phyloP scores from a whole-genome alignment of 352 stramenopile genomes.

The Phytophthora cactorum region DNA sequence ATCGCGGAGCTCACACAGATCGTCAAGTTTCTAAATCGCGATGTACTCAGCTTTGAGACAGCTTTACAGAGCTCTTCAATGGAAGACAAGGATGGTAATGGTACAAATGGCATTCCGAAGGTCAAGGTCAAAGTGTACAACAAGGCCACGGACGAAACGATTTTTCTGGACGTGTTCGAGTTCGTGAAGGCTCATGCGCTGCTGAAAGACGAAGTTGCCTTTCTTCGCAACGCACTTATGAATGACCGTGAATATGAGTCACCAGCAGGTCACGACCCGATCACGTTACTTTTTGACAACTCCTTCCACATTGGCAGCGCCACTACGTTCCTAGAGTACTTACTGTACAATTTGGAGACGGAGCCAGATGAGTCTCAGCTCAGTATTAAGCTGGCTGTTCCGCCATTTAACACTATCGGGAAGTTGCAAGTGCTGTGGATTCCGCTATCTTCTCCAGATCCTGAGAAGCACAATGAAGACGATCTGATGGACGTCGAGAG shows the following conservation, averaged over 20 bases:
- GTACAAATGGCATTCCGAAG: slow-evolving; percentile 64
- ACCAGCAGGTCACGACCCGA: slow-evolving; percentile 87
- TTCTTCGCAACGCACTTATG: slow-evolving; percentile 92
- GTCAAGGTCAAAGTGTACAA: slow-evolving; percentile 94
- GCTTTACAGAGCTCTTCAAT: slow-evolving; percentile 80
- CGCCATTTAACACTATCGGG: slow-evolving; percentile 93
- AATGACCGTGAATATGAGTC: slow-evolving; percentile 89
- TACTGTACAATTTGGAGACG: slow-evolving; percentile 93
- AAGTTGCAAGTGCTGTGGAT: slow-evolving; percentile 92
- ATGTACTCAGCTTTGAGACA: slow-evolving; percentile 93
- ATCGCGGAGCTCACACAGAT: slow-evolving; percentile 93
- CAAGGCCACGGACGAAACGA: slow-evolving; percentile 87
- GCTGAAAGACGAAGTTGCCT: slow-evolving; percentile 88
- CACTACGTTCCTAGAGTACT: slow-evolving; percentile 93
- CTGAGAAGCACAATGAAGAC: slow-evolving; percentile 70
- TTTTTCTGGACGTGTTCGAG: slow-evolving; percentile 94
- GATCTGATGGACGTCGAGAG: slow-evolving; percentile 77
- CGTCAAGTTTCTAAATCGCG: slow-evolving; percentile 89
- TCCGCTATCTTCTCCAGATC: slow-evolving; percentile 79
- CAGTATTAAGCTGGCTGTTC: slow-evolving; percentile 91
- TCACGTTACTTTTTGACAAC: slow-evolving; percentile 93
- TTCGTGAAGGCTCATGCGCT: slow-evolving; percentile 90
- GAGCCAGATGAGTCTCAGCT: slow-evolving; percentile 90
- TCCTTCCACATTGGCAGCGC: slow-evolving; percentile 92
- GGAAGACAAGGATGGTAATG: slow-evolving; percentile 44